Evolutionary conservation across 768 basidiomycete genomes (phyloP).

Genomic region (Albatrellus ellisii): DNA sequence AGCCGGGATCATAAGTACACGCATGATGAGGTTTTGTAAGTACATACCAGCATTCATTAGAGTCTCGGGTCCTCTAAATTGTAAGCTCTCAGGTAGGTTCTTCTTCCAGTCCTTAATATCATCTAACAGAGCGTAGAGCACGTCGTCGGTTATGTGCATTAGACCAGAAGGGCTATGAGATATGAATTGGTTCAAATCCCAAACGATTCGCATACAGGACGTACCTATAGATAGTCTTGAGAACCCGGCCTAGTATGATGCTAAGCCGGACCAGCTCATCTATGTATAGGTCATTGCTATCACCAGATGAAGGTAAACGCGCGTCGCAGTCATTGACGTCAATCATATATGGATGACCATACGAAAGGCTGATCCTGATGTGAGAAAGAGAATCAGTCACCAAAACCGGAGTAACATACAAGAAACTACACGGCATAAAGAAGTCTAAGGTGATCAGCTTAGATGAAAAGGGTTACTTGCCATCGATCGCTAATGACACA

Average conservation of each 20-base stretch:
- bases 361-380: slow-evolving; percentile 69
- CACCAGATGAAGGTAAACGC: slow-evolving; percentile 80
- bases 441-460: neutral
- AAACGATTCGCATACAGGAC: neutral
- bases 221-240: slow-evolving; percentile 92
- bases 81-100: slow-evolving; percentile 63
- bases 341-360: slow-evolving; percentile 93
- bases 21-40: neutral
- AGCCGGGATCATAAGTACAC: too few relatives aligned
- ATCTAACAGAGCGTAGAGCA: slow-evolving; percentile 45
- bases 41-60: slow-evolving; percentile 52
- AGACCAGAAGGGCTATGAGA: slow-evolving; percentile 69
- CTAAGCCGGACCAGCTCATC: slow-evolving; percentile 87
- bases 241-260: slow-evolving; percentile 79
- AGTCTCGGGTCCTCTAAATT: slow-evolving; percentile 61
- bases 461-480: slow-evolving; percentile 27
- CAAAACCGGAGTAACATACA: neutral
- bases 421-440: neutral
- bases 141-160: slow-evolving; percentile 71
- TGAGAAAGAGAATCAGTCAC: slow-evolving; percentile 8
- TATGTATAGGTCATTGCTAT: slow-evolving; percentile 67
- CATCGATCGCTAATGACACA: slow-evolving; percentile 94
- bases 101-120: slow-evolving; percentile 71
- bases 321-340: slow-evolving; percentile 96
- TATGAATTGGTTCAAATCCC: too few relatives aligned